Evolutionary conservation across 495 filamentous ascomycete species (phyloP).

Genomic region (Trichoderma gamsii): DNA sequence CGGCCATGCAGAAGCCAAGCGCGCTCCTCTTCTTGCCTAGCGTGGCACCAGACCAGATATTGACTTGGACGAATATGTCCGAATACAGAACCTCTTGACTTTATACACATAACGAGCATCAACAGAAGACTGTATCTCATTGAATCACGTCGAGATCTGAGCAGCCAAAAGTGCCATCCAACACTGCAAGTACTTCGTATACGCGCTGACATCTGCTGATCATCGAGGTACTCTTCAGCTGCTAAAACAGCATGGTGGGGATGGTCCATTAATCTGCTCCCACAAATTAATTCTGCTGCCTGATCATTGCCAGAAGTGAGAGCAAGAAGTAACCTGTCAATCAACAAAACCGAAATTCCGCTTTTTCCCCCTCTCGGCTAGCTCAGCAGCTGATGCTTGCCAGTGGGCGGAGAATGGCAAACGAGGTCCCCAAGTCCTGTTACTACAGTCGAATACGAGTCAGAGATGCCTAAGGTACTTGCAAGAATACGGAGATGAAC

Average conservation of each 20-base stretch:
- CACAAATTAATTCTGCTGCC: conserved; percentile 12
- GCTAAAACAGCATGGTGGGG: neutral
- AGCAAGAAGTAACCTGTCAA: neutral
- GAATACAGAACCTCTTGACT: neutral
- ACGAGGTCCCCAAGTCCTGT: neutral
- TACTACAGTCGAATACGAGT: neutral
- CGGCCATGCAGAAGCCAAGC: conserved; percentile 1
- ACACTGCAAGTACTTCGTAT: neutral
- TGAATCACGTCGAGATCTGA: neutral
- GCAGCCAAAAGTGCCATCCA: neutral
- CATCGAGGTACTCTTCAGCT: neutral
- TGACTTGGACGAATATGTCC: neutral
- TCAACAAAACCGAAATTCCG: neutral
- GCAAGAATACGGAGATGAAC: neutral
- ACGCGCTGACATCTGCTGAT: neutral
- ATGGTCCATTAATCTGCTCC: neutral
- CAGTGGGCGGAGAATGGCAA: neutral
- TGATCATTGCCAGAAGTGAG: neutral
- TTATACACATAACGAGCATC: neutral
- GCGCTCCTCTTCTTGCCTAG: neutral
- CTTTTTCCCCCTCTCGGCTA: neutral
- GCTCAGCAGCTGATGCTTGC: neutral
- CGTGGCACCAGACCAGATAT: neutral
- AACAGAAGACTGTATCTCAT: neutral
- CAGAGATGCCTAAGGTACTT: neutral